These are phyloP conservation scores for Bothriochloa decipiens DNA, from an alignment of 176 grass and related monocot genomes.

Conservation along the genomic window DNA sequence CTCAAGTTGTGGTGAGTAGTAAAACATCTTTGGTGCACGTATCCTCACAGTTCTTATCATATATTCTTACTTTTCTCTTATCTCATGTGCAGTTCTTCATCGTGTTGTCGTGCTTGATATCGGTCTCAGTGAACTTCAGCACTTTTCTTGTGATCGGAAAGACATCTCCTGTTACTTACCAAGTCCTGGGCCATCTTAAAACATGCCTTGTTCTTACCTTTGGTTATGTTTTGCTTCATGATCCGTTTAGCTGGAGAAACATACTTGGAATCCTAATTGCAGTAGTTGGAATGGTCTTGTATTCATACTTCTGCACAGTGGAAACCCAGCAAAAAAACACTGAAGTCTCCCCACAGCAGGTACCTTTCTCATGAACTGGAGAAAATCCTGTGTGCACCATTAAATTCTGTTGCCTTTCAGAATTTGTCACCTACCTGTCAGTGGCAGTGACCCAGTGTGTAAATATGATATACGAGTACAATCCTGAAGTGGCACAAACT, in stretches of 20 bases:
- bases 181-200: slow-evolving; percentile 94
- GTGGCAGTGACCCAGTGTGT: neutral
- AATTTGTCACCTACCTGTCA: neutral
- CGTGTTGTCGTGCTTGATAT: slow-evolving; percentile 82
- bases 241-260: slow-evolving; percentile 95
- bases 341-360: slow-evolving; percentile 65
- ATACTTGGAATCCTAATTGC: slow-evolving; percentile 89
- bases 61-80: slow-evolving; percentile 44
- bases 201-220: slow-evolving; percentile 90
- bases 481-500: neutral
- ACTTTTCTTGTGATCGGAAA: slow-evolving; percentile 91
- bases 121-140: slow-evolving; percentile 90
- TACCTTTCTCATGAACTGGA: slow-evolving; percentile 33
- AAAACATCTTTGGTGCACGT: slow-evolving; percentile 20
- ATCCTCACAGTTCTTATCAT: slow-evolving; percentile 4
- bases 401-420: neutral
- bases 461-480: neutral
- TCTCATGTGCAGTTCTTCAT: slow-evolving; percentile 73
- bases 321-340: slow-evolving; percentile 63
- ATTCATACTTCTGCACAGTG: slow-evolving; percentile 75
- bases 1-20: slow-evolving; percentile 86
- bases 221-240: slow-evolving; percentile 83
- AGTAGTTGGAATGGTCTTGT: slow-evolving; percentile 78
- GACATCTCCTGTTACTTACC: slow-evolving; percentile 93
- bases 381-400: neutral